Percentiles rank a stretch among this genome's conserved stretches.
These are phyloP conservation scores for sweet orange (Citrus sinensis) DNA, from an alignment of 345 rosid species.

Conservation along the genomic window DNA sequence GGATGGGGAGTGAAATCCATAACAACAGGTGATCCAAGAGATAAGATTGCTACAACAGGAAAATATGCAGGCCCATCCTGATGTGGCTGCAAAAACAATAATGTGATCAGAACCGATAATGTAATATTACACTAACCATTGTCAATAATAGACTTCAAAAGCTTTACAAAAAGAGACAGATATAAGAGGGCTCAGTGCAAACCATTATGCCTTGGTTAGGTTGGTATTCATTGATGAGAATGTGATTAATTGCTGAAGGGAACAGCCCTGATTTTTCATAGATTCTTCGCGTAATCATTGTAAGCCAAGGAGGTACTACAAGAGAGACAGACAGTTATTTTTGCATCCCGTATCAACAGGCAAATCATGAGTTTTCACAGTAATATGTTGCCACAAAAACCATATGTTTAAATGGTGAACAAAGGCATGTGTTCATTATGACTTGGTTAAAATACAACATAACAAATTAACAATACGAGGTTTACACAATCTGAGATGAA, in stretches of 20 bases:
- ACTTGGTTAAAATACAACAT: background rate
- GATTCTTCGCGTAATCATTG: conserved; percentile 30
- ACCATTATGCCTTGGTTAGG: conserved; percentile 94
- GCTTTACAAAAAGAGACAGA: background rate
- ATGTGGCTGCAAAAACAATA: conserved; percentile 60
- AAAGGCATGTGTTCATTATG: background rate
- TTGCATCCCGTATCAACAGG: conserved; percentile 25
- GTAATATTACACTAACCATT: background rate
- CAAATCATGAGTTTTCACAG: conserved; percentile 46
- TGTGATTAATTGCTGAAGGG: conserved; percentile 77
- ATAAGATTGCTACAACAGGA: conserved; percentile 84
- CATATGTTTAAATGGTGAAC: background rate
- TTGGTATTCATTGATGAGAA: conserved; percentile 86
- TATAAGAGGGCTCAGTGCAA: conserved; percentile 9
- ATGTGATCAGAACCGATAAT: background rate
- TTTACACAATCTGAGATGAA: too few relatives aligned
- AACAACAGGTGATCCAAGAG: conserved; percentile 77
- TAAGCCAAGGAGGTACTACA: conserved; percentile 9
- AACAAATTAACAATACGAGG: background rate
- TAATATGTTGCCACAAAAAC: background rate
- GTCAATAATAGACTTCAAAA: background rate
- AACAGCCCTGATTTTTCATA: conserved; percentile 60
- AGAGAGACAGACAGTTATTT: conserved; percentile 32
- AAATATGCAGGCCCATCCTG: conserved; percentile 96
- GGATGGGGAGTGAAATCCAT: conserved; percentile 88